phyloP scores from a whole-genome alignment of 2,329 filamentous ascomycete species.

The Balansia obtecta region DNA sequence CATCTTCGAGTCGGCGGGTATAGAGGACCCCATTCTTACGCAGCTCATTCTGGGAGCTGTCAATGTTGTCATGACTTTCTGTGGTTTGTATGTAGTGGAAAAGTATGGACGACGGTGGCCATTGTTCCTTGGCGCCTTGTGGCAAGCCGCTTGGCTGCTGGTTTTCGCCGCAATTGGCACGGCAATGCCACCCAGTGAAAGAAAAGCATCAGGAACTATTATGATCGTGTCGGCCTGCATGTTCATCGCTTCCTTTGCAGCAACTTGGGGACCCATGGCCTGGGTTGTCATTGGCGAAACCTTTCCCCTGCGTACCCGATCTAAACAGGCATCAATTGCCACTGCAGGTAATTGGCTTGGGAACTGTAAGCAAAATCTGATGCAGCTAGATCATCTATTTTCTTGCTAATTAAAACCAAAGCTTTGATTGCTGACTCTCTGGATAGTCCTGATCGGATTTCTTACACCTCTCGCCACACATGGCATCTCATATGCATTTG shows the following conservation, averaged over 20 bases:
- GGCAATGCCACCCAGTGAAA: conserved; percentile 27
- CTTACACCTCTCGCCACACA: conserved; percentile 54
- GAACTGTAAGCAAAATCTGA: conserved; percentile 31
- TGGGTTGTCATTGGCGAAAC: conserved; percentile 59
- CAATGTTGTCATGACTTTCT: conserved; percentile 56
- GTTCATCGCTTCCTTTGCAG: conserved; percentile 61
- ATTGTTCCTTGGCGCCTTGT: conserved; percentile 51
- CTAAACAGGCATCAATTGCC: conserved; percentile 41
- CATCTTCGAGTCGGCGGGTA: conserved; percentile 54
- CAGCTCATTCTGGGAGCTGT: conserved; percentile 57
- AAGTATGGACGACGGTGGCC: conserved; percentile 56
- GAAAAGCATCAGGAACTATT: conserved; percentile 42
- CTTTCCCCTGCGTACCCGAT: conserved; percentile 45
- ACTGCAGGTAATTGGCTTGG: conserved; percentile 45
- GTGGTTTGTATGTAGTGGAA: conserved; percentile 56
- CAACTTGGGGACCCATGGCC: conserved; percentile 57
- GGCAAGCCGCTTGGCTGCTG: conserved; percentile 54
- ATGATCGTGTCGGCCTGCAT: conserved; percentile 64
- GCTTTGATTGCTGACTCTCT: conserved; percentile 1
- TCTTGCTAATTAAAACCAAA: too few species aligned
- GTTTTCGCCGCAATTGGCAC: conserved; percentile 50
- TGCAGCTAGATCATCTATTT: not conserved
- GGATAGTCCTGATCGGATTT: conserved; percentile 48
- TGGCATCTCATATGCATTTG: conserved; percentile 49
- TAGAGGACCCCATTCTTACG: conserved; percentile 52